Percentiles rank a stretch among this genome's conserved stretches.
phyloP scores from a whole-genome alignment of 2,329 filamentous ascomycete species.

The Westerdykella ornata region DNA sequence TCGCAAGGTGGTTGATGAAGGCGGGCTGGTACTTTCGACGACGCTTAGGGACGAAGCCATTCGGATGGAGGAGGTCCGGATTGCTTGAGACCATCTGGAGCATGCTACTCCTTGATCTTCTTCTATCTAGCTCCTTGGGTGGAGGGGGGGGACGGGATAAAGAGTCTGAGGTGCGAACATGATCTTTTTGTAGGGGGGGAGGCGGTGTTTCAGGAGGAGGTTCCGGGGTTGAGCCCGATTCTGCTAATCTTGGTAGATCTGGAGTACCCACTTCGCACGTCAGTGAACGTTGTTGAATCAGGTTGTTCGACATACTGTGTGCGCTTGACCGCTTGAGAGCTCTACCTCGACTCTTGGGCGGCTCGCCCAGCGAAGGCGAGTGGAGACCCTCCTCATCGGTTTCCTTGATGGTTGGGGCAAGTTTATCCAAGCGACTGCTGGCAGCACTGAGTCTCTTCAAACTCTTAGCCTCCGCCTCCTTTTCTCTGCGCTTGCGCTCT shows the following conservation, averaged over 20 bases:
- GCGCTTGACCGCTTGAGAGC: slow-evolving; percentile 62
- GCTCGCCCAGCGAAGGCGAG: slow-evolving; percentile 44
- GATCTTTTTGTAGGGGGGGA: slow-evolving; percentile 74
- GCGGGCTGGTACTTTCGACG: slow-evolving; percentile 55
- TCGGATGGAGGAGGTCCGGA: slow-evolving; percentile 53
- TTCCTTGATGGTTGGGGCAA: slow-evolving; percentile 69
- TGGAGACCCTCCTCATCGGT: slow-evolving; percentile 67
- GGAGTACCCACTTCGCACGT: slow-evolving; percentile 47
- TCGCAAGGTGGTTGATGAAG: slow-evolving; percentile 60
- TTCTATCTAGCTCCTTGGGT: slow-evolving; percentile 66
- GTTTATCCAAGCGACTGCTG: slow-evolving; percentile 75
- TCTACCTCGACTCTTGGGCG: slow-evolving; percentile 66
- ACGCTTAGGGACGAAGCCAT: slow-evolving; percentile 51
- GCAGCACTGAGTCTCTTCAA: slow-evolving; percentile 79
- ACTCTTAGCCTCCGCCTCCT: slow-evolving; percentile 72
- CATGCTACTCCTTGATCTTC: slow-evolving; percentile 73
- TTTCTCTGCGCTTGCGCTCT: slow-evolving; percentile 78
- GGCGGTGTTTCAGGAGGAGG: slow-evolving; percentile 44
- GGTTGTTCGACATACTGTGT: slow-evolving; percentile 33
- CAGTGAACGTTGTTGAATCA: slow-evolving; percentile 7
- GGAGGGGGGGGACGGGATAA: slow-evolving; percentile 74
- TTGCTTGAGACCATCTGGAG: slow-evolving; percentile 74
- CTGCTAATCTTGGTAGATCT: slow-evolving; percentile 71
- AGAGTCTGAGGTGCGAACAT: slow-evolving; percentile 67
- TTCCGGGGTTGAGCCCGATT: slow-evolving; percentile 44